These are phyloP conservation scores for Eimeria sp. DNA, from an alignment of 169 alveolate genomes.

Conservation along the genomic window DNA sequence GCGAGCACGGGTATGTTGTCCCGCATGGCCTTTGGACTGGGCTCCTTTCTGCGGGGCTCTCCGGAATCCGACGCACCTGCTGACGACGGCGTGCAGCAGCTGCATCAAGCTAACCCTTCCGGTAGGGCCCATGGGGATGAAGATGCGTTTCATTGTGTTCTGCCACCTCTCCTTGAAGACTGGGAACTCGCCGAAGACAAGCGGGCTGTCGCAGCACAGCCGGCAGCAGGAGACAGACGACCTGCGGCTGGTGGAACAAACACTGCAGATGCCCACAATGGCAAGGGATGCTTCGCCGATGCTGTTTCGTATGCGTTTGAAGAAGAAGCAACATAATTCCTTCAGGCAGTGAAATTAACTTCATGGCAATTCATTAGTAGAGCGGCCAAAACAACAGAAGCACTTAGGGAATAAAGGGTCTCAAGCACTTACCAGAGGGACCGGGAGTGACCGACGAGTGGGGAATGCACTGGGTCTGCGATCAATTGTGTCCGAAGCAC, in stretches of 20 bases:
- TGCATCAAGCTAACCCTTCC: slow-evolving; percentile 10
- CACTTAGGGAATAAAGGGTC: not conserved
- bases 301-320: slow-evolving; percentile 53
- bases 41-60: slow-evolving; percentile 39
- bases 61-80: not conserved
- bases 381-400: not conserved
- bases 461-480: not conserved
- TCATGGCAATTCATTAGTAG: not conserved
- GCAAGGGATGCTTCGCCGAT: slow-evolving; percentile 2
- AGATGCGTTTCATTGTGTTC: not conserved
- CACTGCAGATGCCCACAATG: not conserved
- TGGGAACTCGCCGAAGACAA: slow-evolving; percentile 56
- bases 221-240: not conserved
- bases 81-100: slow-evolving; percentile 26
- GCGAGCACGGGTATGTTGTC: slow-evolving; percentile 43
- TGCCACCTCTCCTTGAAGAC: slow-evolving; percentile 27
- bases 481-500: not conserved
- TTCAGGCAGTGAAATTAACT: not conserved
- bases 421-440: slow-evolving; percentile 4
- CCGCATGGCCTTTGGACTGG: slow-evolving; percentile 36
- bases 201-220: slow-evolving; percentile 37
- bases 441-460: not conserved
- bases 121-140: not conserved
- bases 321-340: slow-evolving; percentile 10
- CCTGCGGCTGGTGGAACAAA: not conserved